phyloP scores from a whole-genome alignment of 108 stramenopile species.

The Epipyxis sp. region DNA sequence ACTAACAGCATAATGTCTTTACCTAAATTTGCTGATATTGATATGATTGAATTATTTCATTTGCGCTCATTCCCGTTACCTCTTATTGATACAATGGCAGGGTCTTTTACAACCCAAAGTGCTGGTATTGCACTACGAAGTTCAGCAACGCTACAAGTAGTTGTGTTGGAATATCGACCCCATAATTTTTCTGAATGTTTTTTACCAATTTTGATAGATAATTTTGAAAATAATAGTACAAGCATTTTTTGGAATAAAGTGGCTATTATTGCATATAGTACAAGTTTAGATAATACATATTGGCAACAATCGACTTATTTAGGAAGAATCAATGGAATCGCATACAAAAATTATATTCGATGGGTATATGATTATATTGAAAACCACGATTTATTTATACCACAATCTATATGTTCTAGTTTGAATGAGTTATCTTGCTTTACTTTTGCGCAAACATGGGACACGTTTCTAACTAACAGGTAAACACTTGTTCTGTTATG shows the following conservation, averaged over 20 bases:
- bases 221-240: background rate
- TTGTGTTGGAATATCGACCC: background rate
- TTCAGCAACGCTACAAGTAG: background rate
- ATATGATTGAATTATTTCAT: slow-evolving; percentile 7
- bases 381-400: background rate
- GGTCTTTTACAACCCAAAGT: slow-evolving; percentile 1
- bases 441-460: slow-evolving; percentile 1
- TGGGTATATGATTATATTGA: background rate
- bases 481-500: background rate
- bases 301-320: slow-evolving; percentile 21
- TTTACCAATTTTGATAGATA: background rate
- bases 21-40: background rate
- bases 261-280: background rate
- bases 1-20: background rate
- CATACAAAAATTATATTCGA: background rate
- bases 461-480: background rate
- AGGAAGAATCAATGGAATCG: slow-evolving; percentile 8
- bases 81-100: background rate
- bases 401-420: background rate
- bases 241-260: background rate
- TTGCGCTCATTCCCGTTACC: background rate
- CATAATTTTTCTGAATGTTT: background rate
- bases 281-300: background rate
- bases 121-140: slow-evolving; percentile 14
- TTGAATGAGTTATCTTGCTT: background rate